Evolutionary conservation across 176 grass and related monocot species (phyloP).

Genomic region (Hyparrhenia diplandra): DNA sequence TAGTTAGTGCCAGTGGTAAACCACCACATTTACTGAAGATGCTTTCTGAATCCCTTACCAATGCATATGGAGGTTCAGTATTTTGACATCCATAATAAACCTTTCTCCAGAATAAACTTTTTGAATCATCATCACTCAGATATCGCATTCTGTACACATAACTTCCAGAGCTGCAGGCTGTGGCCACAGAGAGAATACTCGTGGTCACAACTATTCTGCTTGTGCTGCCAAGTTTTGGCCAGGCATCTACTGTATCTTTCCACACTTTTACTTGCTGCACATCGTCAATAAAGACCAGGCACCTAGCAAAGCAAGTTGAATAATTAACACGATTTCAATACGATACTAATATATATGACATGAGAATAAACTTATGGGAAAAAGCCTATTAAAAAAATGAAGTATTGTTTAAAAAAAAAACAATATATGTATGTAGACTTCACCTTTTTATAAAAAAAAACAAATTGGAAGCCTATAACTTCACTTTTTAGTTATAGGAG

Average conservation of each 20-base stretch:
- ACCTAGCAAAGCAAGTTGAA: slow-evolving; percentile 13
- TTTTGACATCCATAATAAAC: slow-evolving; percentile 3
- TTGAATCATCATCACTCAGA: background rate
- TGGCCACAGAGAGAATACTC: background rate
- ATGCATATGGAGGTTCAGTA: background rate
- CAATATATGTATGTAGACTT: background rate
- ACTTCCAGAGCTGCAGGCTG: slow-evolving; percentile 17
- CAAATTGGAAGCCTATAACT: too few species aligned
- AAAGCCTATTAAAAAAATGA: too few species aligned
- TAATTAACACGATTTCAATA: background rate
- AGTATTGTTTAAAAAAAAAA: too few species aligned
- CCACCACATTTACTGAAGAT: slow-evolving; percentile 19
- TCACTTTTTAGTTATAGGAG: too few species aligned
- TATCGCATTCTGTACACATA: slow-evolving; percentile 10
- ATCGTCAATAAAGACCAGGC: slow-evolving; percentile 21
- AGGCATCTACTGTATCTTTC: background rate
- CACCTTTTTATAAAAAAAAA: too few species aligned
- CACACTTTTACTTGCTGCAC: background rate
- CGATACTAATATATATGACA: background rate
- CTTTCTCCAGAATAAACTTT: background rate
- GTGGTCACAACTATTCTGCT: slow-evolving; percentile 37
- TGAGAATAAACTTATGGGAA: background rate
- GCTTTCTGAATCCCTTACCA: background rate
- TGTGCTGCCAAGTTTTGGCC: background rate
- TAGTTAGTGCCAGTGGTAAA: slow-evolving; percentile 9